Conservation (phyloP, 2,329 filamentous ascomycete genomes). For the Penicillium sp. region DNA sequence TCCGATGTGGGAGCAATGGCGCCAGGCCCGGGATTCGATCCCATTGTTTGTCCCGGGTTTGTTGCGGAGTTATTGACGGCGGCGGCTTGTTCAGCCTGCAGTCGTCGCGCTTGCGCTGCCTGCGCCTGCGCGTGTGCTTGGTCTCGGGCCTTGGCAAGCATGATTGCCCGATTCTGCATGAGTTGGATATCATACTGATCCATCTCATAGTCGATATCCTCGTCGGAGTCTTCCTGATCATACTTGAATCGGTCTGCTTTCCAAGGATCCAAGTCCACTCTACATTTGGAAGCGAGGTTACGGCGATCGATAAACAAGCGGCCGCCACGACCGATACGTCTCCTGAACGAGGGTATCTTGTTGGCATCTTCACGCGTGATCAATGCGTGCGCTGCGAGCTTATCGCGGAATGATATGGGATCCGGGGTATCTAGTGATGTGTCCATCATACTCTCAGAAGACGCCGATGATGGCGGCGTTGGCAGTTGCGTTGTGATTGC, state of each 20-base stretch:
- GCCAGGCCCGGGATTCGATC: slow-evolving; percentile 37
- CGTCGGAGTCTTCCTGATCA: slow-evolving; percentile 82
- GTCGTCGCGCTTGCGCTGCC: slow-evolving; percentile 43
- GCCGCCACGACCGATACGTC: slow-evolving; percentile 82
- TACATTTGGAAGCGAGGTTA: slow-evolving; percentile 62
- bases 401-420: slow-evolving; percentile 40
- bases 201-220: slow-evolving; percentile 73
- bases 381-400: slow-evolving; percentile 48
- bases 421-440: slow-evolving; percentile 39
- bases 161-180: slow-evolving; percentile 61
- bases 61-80: slow-evolving; percentile 30
- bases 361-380: slow-evolving; percentile 50
- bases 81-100: slow-evolving; percentile 41
- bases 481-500: slow-evolving; percentile 69
- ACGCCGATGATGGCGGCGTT: slow-evolving; percentile 55
- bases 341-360: slow-evolving; percentile 72
- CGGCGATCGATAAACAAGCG: slow-evolving; percentile 88
- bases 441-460: slow-evolving; percentile 51
- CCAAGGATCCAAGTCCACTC: slow-evolving; percentile 52
- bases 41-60: slow-evolving; percentile 31
- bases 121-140: slow-evolving; percentile 49
- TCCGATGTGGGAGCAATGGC: slow-evolving; percentile 35
- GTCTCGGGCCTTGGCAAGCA: slow-evolving; percentile 50
- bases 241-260: slow-evolving; percentile 80
- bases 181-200: slow-evolving; percentile 69